Conservation (phyloP, 2,329 filamentous ascomycete genomes). For the Fusarium miscanthi region DNA sequence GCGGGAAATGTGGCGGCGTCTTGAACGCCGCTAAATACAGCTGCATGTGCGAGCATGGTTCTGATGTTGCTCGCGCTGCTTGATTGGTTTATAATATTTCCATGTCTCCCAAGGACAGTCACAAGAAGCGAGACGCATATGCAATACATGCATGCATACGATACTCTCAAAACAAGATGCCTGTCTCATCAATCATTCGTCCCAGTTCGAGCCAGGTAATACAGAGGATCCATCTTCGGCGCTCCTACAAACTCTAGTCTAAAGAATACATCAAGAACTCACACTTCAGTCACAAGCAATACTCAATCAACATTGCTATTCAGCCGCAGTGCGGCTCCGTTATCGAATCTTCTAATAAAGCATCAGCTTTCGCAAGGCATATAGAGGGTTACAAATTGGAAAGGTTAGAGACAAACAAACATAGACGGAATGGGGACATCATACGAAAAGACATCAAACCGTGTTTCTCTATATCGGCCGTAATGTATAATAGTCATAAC, state of each 20-base stretch:
- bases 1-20: conserved; percentile 25
- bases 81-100: background rate
- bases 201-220: background rate
- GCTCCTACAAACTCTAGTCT: background rate
- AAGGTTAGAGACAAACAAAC: background rate
- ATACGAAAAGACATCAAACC: conserved; percentile 26
- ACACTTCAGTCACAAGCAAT: background rate
- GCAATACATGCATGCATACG: background rate
- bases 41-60: conserved; percentile 17
- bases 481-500: conserved; percentile 44
- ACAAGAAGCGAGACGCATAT: background rate
- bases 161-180: background rate
- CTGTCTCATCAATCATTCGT: background rate
- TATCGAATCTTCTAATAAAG: background rate
- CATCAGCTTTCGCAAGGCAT: background rate
- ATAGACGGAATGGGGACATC: background rate
- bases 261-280: background rate
- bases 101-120: background rate
- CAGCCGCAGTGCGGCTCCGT: background rate
- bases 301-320: background rate
- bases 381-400: background rate
- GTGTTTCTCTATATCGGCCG: conserved; percentile 43
- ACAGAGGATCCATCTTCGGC: background rate
- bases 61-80: conserved; percentile 23
- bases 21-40: conserved; percentile 16